phyloP scores from a whole-genome alignment of 306 rosid genomes.

The Cucurbita pepo region DNA sequence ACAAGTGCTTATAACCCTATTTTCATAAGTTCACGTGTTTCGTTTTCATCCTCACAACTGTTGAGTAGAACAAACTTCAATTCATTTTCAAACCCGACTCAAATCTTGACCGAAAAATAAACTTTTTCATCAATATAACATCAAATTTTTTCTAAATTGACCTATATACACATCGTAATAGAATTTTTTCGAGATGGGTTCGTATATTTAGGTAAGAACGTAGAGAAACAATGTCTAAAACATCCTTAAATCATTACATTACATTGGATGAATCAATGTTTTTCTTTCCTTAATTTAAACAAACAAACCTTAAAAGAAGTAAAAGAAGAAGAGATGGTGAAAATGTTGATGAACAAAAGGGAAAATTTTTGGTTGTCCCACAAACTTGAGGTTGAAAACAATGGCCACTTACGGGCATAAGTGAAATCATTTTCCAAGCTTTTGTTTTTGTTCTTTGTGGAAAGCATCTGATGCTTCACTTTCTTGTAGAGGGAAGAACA shows the following conservation, averaged over 20 bases:
- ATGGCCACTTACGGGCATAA: not conserved
- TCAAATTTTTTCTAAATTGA: not conserved
- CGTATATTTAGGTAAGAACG: not conserved
- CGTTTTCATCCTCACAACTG: not conserved
- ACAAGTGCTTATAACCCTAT: not conserved
- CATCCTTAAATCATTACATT: not conserved
- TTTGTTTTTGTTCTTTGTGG: not conserved
- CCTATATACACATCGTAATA: not conserved
- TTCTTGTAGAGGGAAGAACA: not conserved
- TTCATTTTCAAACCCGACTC: not conserved
- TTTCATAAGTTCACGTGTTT: not conserved
- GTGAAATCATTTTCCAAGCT: constrained; percentile 4
- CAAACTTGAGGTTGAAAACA: not conserved
- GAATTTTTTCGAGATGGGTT: no score
- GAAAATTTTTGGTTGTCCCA: not conserved
- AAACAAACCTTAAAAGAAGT: not conserved
- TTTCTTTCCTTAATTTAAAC: not conserved
- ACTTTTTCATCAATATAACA: not conserved
- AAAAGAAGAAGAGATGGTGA: not conserved
- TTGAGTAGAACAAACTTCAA: not conserved
- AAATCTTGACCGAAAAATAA: not conserved
- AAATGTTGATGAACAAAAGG: not conserved
- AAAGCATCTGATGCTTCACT: not conserved
- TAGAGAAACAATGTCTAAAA: not conserved
- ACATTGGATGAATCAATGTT: not conserved